These are phyloP conservation scores for Schizosaccharomyces japonicus DNA, from an alignment of 805 yeast species.

Conservation along the genomic window DNA sequence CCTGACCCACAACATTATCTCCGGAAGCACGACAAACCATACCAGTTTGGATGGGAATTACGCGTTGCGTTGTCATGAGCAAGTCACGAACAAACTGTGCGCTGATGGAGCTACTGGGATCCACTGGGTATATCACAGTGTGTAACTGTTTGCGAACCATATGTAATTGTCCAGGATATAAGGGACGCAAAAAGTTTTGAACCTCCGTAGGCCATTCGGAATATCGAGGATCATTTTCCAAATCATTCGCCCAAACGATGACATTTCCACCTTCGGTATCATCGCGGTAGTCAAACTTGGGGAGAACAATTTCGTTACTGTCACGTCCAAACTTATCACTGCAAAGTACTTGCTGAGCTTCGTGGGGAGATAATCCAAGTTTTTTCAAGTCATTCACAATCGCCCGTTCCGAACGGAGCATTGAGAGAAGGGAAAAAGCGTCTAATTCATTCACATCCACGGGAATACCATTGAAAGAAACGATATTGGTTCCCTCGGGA, in stretches of 20 bases:
- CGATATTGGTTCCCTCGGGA: background rate
- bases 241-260: slow-evolving; percentile 46
- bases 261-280: slow-evolving; percentile 10
- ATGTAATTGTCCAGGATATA: slow-evolving; percentile 41
- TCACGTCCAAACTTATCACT: slow-evolving; percentile 10
- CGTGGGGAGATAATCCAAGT: slow-evolving; percentile 17
- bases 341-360: slow-evolving; percentile 19
- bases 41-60: slow-evolving; percentile 62
- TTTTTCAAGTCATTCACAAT: slow-evolving; percentile 13
- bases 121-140: slow-evolving; percentile 44
- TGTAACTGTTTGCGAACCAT: slow-evolving; percentile 49
- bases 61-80: slow-evolving; percentile 18
- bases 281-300: slow-evolving; percentile 17
- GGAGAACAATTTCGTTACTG: slow-evolving; percentile 7
- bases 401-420: slow-evolving; percentile 35
- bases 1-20: slow-evolving; percentile 9
- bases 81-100: slow-evolving; percentile 24
- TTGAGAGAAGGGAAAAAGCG: slow-evolving; percentile 15
- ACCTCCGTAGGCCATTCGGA: slow-evolving; percentile 23
- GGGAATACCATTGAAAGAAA: slow-evolving; percentile 1
- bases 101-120: slow-evolving; percentile 31
- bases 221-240: slow-evolving; percentile 40
- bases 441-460: background rate
- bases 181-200: slow-evolving; percentile 23
- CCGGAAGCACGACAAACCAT: slow-evolving; percentile 33